Base-by-base conservation (phyloP, 495 filamentous ascomycete species). In the Xylaria bambusicola region DNA sequence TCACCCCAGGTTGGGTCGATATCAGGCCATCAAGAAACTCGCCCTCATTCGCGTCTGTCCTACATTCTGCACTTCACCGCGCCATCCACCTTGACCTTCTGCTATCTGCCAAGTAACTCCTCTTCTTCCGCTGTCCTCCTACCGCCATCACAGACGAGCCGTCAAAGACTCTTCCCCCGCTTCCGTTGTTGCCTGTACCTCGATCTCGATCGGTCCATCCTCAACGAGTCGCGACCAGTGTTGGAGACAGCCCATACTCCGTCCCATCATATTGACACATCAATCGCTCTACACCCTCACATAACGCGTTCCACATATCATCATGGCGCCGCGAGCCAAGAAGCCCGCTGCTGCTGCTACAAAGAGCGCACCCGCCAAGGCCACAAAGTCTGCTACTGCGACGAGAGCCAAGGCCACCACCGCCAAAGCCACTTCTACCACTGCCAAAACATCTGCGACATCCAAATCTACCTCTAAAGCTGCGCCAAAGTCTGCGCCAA, bases 241-340 rank as follows among this genome's bases (percentile, higher is more conserved):
- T 18, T 35, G 17, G 35, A 24, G 35, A 41, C 24, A 15, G 10
- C 13, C n/a, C 17, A 33, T 33, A 33, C 38, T 2, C 8, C 24
- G n/a, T 44, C 26, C 18, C n/a, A 26, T 6, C 40, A 15, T 12
- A 21, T n/a, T 6, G n/a, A 26, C 24, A 7, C 27, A 10, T 38
- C 21, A 17, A 23, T 13, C 20, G 17, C 29, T 21, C 24, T 24
- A 24, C 17, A 6, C 13, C 20, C 9, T 52, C 47, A 12, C 56
- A 58, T 38, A 23, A 65, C 66, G 60, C 62, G 64, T 54, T 58
- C 56, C 26, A 54, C 18, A 61, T 24, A 42, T 33, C 47, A 62
- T 44, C 26, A 55, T 54, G 50, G 35, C 50, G 15, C 58, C 58
- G 13, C 27, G 46, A 24, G 17, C 46, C 9, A 61, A 33, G 31